phyloP scores from a whole-genome alignment of 371 early-diverging fungal species.

The Massospora cicadina region DNA sequence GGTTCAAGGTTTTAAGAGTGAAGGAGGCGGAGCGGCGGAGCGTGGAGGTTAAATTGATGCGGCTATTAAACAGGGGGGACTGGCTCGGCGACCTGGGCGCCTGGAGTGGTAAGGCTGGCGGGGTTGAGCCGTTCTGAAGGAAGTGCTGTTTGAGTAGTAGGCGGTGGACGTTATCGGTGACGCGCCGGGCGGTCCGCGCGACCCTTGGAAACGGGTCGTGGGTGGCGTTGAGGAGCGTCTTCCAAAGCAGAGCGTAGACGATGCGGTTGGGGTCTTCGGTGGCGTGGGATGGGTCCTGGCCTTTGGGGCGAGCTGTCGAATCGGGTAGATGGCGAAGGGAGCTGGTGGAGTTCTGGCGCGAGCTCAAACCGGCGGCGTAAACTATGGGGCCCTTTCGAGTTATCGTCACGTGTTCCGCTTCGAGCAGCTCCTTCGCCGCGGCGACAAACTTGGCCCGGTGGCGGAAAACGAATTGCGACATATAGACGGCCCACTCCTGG shows the following conservation, averaged over 20 bases:
- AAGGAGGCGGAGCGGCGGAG: slow-evolving; percentile 18
- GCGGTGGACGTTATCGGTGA: slow-evolving; percentile 55
- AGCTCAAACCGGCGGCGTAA: not conserved
- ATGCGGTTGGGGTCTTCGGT: slow-evolving; percentile 21
- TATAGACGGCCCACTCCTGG: slow-evolving; percentile 50
- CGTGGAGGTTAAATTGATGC: not conserved
- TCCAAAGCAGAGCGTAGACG: slow-evolving; percentile 52
- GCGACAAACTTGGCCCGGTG: slow-evolving; percentile 35
- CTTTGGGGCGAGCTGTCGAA: slow-evolving; percentile 4
- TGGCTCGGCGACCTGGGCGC: slow-evolving; percentile 15
- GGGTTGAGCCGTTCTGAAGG: not conserved
- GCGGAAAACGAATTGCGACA: slow-evolving; percentile 44
- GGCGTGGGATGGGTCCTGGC: slow-evolving; percentile 16
- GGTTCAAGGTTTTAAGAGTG: slow-evolving; percentile 12
- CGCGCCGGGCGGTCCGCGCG: slow-evolving; percentile 32
- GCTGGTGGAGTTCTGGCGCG: not conserved
- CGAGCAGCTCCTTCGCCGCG: slow-evolving; percentile 44
- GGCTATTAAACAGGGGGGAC: slow-evolving; percentile 10
- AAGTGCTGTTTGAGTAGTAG: slow-evolving; percentile 19
- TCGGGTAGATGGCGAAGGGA: not conserved
- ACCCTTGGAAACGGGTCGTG: slow-evolving; percentile 62
- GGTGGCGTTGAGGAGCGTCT: slow-evolving; percentile 50
- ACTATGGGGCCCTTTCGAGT: not conserved
- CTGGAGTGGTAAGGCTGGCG: slow-evolving; percentile 16
- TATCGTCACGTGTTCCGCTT: slow-evolving; percentile 21